These are phyloP conservation scores for Ricinus communis DNA, from an alignment of 345 rosid species.

Conservation along the genomic window DNA sequence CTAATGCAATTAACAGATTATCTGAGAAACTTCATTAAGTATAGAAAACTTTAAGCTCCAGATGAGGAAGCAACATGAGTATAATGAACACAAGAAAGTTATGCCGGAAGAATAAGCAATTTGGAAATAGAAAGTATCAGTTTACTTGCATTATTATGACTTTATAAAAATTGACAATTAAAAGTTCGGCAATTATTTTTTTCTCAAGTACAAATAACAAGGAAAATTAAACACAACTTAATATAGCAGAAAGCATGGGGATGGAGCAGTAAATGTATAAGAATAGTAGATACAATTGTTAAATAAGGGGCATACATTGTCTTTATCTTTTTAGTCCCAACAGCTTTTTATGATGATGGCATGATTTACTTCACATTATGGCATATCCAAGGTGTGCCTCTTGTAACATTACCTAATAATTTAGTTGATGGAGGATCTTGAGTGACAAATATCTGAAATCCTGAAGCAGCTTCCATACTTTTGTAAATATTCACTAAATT, in stretches of 20 bases:
- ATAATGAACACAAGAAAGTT: neutral
- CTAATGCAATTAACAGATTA: neutral
- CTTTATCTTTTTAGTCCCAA: too few relatives aligned
- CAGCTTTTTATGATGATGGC: neutral
- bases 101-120: neutral
- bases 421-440: slow-evolving; percentile 42
- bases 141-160: neutral
- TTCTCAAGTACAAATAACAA: neutral
- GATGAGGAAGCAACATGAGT: neutral
- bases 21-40: neutral
- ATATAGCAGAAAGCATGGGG: too few relatives aligned
- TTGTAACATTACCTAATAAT: slow-evolving; percentile 41
- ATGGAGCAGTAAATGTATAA: too few relatives aligned
- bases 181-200: neutral
- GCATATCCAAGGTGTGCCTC: neutral
- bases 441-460: slow-evolving; percentile 55
- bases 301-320: neutral
- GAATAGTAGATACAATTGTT: too few relatives aligned
- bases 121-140: too few relatives aligned
- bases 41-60: neutral
- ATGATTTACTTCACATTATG: neutral
- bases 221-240: neutral
- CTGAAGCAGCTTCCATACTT: slow-evolving; percentile 87
- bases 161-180: neutral
- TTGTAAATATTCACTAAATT: slow-evolving; percentile 81